phyloP scores from a whole-genome alignment of 352 stramenopile genomes.

The Sclerospora graminicola region DNA sequence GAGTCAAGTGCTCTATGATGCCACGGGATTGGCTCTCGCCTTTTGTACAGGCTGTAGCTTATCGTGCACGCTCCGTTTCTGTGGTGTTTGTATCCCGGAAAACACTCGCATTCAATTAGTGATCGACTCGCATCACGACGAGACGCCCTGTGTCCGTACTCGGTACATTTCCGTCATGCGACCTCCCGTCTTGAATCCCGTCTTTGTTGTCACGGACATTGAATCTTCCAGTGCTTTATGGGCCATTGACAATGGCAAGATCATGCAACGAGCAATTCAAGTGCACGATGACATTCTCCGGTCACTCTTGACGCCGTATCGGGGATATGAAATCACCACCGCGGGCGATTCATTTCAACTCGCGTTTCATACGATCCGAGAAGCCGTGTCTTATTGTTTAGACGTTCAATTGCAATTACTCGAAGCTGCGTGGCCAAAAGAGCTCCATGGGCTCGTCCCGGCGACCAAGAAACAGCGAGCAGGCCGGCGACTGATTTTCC shows the following conservation, averaged over 20 bases:
- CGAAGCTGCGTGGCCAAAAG: slow-evolving; percentile 37
- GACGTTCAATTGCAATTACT: slow-evolving; percentile 34
- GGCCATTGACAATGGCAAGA: slow-evolving; percentile 27
- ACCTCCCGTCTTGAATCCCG: too few species aligned
- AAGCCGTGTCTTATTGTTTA: slow-evolving; percentile 41
- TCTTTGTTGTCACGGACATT: slow-evolving; percentile 80
- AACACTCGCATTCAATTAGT: slow-evolving; percentile 17
- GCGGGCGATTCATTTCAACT: slow-evolving; percentile 42
- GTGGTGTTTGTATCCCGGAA: slow-evolving; percentile 21
- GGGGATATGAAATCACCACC: slow-evolving; percentile 49
- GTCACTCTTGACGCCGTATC: slow-evolving; percentile 26
- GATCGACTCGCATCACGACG: too few species aligned
- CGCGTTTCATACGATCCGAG: slow-evolving; percentile 38
- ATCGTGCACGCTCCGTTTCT: slow-evolving; percentile 24
- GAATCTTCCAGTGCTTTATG: slow-evolving; percentile 66
- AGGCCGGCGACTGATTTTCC: slow-evolving; percentile 21
- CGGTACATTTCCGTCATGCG: too few species aligned
- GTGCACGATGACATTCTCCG: slow-evolving; percentile 45
- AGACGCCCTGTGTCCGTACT: too few species aligned
- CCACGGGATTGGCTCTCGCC: slow-evolving; percentile 28
- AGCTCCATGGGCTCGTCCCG: slow-evolving; percentile 27
- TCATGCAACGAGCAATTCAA: slow-evolving; percentile 36
- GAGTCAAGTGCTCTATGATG: slow-evolving; percentile 29
- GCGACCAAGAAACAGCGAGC: slow-evolving; percentile 24
- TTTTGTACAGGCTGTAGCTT: slow-evolving; percentile 33